Base-by-base conservation (phyloP, 495 filamentous ascomycete genomes). In the Penicillium simplicissimum region DNA sequence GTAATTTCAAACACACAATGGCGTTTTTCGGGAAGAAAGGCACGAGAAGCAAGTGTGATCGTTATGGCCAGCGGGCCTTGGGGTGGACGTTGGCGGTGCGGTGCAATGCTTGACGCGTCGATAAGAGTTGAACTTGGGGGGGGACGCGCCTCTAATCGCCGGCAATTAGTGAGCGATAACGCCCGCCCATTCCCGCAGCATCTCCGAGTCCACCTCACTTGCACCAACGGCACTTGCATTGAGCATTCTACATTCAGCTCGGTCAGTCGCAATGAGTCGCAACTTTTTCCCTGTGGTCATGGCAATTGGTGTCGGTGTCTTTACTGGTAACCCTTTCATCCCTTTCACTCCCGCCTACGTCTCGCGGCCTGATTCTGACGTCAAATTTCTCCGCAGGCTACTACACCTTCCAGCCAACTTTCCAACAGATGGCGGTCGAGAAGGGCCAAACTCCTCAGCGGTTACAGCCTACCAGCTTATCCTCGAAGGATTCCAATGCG, bases 271-370 rank as follows among this genome's bases (percentile, higher is more conserved):
- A 35, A 79, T 79, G 76, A 74, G 75, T 71, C 77, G 77, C 53
- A 77, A 76, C 63, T 72, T 75, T 19, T 34, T 79, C 42, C 75
- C 78, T 19, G 76, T 68, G 0, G 62, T 68, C 13, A 49, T 79
- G n/a, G 73, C 76, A 13, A 76, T 81, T 52, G 77, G 68, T 37
- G 64, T 77, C 35, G 78, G 78, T 25, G 66, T 81, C 33, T 75
- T 71, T 54, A 72, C 76, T 37, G 77, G 78, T 77, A 72, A 10
- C 6, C 59, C 3, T 15, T 15, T 25, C 14, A 21, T 21, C 21
- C 19, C 28, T 35, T 19, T 33, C 23, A 7, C 15, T 17, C 13
- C 13, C 23, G n/a, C 13, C 2, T 21, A 34, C 28, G 28, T 49
- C 13, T 10, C 11, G 6, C 31, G 14, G 8, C 25, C 35, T 17